These are phyloP conservation scores for Aleurites moluccanus DNA, from an alignment of 441 rosid species.

Conservation along the genomic window DNA sequence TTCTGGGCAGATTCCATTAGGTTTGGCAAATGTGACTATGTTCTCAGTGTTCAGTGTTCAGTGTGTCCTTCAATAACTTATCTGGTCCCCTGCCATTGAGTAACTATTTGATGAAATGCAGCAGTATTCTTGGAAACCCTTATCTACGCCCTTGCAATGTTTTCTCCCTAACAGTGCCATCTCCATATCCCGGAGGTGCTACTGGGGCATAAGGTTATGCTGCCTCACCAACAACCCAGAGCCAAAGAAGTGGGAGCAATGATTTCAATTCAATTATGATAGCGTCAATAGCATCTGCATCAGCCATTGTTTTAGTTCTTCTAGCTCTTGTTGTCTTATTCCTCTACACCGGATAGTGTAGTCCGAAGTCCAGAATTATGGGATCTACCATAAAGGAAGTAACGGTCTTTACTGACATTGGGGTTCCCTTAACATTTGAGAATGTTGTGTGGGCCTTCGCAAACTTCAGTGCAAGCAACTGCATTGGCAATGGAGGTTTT, in stretches of 20 bases:
- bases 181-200: too few relatives aligned
- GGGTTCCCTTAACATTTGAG: constrained; percentile 64
- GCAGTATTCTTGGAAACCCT: too few relatives aligned
- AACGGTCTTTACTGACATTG: constrained; percentile 57
- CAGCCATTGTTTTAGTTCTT: constrained; percentile 74
- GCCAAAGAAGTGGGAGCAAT: constrained; percentile 13
- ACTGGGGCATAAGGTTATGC: too few relatives aligned
- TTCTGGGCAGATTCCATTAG: constrained; percentile 55
- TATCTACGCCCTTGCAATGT: too few relatives aligned
- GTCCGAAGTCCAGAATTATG: constrained; percentile 45
- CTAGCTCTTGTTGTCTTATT: constrained; percentile 58
- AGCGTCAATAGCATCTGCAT: constrained; percentile 78
- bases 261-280: constrained; percentile 66
- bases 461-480: constrained; percentile 70
- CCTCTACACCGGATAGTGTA: constrained; percentile 57
- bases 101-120: too few relatives aligned
- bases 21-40: constrained; percentile 42
- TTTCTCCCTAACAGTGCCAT: too few relatives aligned
- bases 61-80: too few relatives aligned
- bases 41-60: too few relatives aligned
- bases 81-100: too few relatives aligned
- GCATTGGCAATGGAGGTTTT: constrained; percentile 86
- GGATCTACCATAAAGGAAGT: constrained; percentile 59
- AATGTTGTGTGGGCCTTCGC: constrained; percentile 72
- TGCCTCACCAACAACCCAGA: constrained; percentile 29